These are phyloP conservation scores for Exophiala lecanii-corni DNA, from an alignment of 2,329 filamentous ascomycete genomes.

Conservation along the genomic window DNA sequence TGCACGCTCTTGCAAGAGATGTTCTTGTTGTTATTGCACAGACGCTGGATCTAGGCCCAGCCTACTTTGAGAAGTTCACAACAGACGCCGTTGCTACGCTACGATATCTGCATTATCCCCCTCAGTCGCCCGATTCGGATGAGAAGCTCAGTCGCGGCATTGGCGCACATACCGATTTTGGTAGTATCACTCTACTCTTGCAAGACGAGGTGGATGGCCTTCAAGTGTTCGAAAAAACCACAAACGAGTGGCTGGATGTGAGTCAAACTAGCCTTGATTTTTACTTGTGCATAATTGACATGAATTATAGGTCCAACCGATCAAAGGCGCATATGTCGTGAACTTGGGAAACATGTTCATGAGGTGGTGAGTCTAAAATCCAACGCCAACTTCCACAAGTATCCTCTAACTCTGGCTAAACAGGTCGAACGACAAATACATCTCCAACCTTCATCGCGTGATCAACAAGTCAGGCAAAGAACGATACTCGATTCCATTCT, in stretches of 20 bases:
- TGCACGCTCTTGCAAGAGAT: conserved; percentile 21
- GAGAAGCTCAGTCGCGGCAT: conserved; percentile 24
- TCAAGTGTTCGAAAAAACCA: conserved; percentile 27
- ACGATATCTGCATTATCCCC: conserved; percentile 29
- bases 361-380: conserved; percentile 20
- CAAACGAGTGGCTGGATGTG: conserved; percentile 27
- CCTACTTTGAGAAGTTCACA: conserved; percentile 26
- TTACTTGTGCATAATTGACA: too few relatives aligned
- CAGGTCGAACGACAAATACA: conserved; percentile 28
- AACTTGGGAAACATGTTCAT: conserved; percentile 31
- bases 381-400: neutral
- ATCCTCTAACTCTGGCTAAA: neutral
- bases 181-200: conserved; percentile 30
- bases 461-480: conserved; percentile 29
- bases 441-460: conserved; percentile 30
- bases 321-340: conserved; percentile 28
- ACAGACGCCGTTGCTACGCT: conserved; percentile 26
- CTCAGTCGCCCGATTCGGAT: conserved; percentile 23
- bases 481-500: conserved; percentile 29
- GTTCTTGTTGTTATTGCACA: conserved; percentile 21
- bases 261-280: conserved; percentile 20
- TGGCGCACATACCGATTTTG: conserved; percentile 33
- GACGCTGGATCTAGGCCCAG: conserved; percentile 19
- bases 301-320: conserved; percentile 27
- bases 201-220: conserved; percentile 29